A percentile compares a stretch with the other conserved stretches of the same genome.
Evolutionary conservation across 2,329 filamentous ascomycete genomes (phyloP).

Genomic region (Thielaviopsis musarum): DNA sequence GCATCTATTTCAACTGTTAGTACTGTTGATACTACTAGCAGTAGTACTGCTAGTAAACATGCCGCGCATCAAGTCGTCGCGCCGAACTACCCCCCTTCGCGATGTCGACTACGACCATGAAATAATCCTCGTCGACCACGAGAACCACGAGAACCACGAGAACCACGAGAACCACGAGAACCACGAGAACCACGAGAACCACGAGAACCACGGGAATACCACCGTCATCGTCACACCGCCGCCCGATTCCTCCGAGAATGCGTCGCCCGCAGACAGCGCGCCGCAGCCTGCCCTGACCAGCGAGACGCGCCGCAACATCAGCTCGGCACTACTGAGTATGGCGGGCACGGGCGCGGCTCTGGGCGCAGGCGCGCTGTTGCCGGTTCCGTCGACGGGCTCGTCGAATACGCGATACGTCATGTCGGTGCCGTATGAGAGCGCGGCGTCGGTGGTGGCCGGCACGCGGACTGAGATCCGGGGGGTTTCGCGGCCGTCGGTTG

Average conservation of each 20-base stretch:
- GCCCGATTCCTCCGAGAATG: too few species aligned
- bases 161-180: slow-evolving; percentile 26
- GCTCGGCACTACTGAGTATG: slow-evolving; percentile 12
- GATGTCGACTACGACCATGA: slow-evolving; percentile 53
- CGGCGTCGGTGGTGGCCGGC: slow-evolving; percentile 2
- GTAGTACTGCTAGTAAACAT: not conserved
- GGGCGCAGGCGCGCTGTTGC: slow-evolving; percentile 7
- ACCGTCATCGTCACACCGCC: too few species aligned
- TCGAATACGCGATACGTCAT: slow-evolving; percentile 2
- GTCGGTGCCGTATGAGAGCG: slow-evolving; percentile 9
- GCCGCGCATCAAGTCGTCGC: slow-evolving; percentile 23
- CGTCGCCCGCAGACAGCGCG: not conserved
- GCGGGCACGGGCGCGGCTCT: slow-evolving; percentile 6
- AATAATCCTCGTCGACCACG: slow-evolving; percentile 49
- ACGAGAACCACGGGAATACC: not conserved
- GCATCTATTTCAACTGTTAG: not conserved
- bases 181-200: slow-evolving; percentile 29
- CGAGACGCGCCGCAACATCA: slow-evolving; percentile 2
- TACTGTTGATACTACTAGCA: too few species aligned
- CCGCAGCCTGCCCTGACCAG: not conserved
- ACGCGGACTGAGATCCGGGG: slow-evolving; percentile 7
- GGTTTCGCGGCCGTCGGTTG: slow-evolving; percentile 4
- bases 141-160: slow-evolving; percentile 15
- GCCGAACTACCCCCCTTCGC: slow-evolving; percentile 36
- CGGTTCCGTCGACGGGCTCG: slow-evolving; percentile 9